phyloP scores from a whole-genome alignment of 2,329 filamentous ascomycete genomes.

The Chlorencoelia australis region DNA sequence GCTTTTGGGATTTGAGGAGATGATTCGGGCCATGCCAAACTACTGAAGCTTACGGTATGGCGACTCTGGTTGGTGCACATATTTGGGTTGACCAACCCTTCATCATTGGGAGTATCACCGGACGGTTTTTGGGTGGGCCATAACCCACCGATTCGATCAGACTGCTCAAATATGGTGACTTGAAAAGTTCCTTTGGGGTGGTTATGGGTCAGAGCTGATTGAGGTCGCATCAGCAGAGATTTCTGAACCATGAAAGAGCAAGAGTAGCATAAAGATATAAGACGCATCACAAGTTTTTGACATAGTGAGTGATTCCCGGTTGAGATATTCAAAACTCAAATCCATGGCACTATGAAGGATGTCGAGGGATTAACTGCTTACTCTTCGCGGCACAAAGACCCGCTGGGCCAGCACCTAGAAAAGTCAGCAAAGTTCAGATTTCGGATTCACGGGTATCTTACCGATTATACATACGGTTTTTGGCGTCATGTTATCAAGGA shows the following conservation, averaged over 20 bases:
- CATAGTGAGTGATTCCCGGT: no score
- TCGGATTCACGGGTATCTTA: slow-evolving; percentile 3
- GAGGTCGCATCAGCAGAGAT: no score
- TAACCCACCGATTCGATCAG: slow-evolving; percentile 60
- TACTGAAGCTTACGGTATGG: slow-evolving; percentile 64
- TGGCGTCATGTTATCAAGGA: not conserved
- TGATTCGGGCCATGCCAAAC: slow-evolving; percentile 56
- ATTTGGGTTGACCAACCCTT: slow-evolving; percentile 49
- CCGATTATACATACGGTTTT: slow-evolving; percentile 24
- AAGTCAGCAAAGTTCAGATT: slow-evolving; percentile 1
- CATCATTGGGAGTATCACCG: slow-evolving; percentile 37
- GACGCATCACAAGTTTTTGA: no score
- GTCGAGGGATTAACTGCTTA: no score
- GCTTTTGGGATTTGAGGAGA: slow-evolving; percentile 62
- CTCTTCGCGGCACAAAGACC: slow-evolving; percentile 64
- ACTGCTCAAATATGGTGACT: slow-evolving; percentile 61
- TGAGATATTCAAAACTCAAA: no score
- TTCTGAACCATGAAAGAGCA: no score
- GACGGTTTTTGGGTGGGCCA: slow-evolving; percentile 49
- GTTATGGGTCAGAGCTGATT: slow-evolving; percentile 55
- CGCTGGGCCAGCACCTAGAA: slow-evolving; percentile 56
- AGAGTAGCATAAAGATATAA: no score
- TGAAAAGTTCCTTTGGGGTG: slow-evolving; percentile 44
- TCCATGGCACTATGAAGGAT: no score
- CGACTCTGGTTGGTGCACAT: slow-evolving; percentile 67